Conservation (phyloP, 176 grass and related monocot genomes). For the Avena insularis region DNA sequence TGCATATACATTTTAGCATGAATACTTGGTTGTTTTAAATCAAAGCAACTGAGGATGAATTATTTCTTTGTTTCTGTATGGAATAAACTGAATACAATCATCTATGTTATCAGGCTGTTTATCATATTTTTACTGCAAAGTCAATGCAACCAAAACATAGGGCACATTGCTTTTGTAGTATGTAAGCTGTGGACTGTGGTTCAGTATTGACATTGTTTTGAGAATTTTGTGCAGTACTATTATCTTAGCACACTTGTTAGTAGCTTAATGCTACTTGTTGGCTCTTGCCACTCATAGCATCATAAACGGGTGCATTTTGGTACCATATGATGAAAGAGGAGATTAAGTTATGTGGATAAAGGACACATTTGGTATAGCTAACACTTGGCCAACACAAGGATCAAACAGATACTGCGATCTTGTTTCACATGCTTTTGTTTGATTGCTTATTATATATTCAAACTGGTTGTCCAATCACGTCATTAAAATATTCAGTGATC, state of each 20-base stretch:
- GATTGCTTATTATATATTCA: slow-evolving; percentile 12
- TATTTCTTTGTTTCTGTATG: slow-evolving; percentile 16
- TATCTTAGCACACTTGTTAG: slow-evolving; percentile 20
- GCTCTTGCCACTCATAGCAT: not conserved
- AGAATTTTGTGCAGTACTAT: not conserved
- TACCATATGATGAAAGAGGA: slow-evolving; percentile 26
- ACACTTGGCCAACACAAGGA: slow-evolving; percentile 28
- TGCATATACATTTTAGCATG: slow-evolving; percentile 23
- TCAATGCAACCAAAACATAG: not conserved
- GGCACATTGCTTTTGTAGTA: not conserved
- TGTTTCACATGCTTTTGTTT: slow-evolving; percentile 50
- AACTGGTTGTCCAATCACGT: slow-evolving; percentile 26
- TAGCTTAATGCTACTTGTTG: slow-evolving; percentile 29
- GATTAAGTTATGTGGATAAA: slow-evolving; percentile 28
- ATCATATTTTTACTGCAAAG: not conserved
- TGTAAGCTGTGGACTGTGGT: not conserved
- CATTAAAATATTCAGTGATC: slow-evolving; percentile 42
- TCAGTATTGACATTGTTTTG: not conserved
- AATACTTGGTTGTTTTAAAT: not conserved
- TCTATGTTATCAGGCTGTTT: not conserved
- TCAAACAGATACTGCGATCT: slow-evolving; percentile 37
- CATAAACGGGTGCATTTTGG: slow-evolving; percentile 21
- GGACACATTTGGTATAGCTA: slow-evolving; percentile 27
- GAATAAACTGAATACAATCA: slow-evolving; percentile 1
- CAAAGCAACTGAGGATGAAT: slow-evolving; percentile 19